Conservation (phyloP, 2,329 filamentous ascomycete genomes). For the Fusarium stilboides region DNA sequence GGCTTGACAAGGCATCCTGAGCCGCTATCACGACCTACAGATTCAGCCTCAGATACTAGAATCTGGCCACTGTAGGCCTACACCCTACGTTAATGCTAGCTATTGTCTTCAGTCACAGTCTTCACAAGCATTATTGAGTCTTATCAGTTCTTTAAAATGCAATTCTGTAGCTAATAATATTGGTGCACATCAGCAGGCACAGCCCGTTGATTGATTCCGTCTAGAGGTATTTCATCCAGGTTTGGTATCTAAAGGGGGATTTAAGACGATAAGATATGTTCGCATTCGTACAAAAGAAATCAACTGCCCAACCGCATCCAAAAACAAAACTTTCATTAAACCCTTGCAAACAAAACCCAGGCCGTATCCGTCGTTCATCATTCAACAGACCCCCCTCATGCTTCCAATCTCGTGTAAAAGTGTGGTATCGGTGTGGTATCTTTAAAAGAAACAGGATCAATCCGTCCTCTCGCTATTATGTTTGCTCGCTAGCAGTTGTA, state of each 20-base stretch:
- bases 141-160: not conserved
- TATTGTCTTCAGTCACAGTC: not conserved
- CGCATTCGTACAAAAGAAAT: conserved; percentile 22
- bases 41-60: too few species aligned
- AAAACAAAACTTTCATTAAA: conserved; percentile 9
- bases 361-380: conserved; percentile 26
- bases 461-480: conserved; percentile 8
- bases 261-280: conserved; percentile 31
- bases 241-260: conserved; percentile 45
- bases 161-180: conserved; percentile 37
- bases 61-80: too few species aligned
- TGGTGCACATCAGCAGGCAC: conserved; percentile 32
- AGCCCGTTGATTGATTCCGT: conserved; percentile 27
- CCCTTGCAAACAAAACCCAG: conserved; percentile 10
- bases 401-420: conserved; percentile 24
- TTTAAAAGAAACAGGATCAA: conserved; percentile 25
- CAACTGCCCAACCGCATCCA: conserved; percentile 20
- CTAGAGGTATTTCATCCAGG: conserved; percentile 43
- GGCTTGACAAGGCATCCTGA: too few species aligned
- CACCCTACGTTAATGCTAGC: too few species aligned
- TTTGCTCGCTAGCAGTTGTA: conserved; percentile 7
- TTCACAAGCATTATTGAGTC: not conserved
- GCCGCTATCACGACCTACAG: too few species aligned
- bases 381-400: conserved; percentile 5
- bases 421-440: conserved; percentile 40